phyloP scores from a whole-genome alignment of 1,284 basidiomycete species.

The Trichosporon inkin region DNA sequence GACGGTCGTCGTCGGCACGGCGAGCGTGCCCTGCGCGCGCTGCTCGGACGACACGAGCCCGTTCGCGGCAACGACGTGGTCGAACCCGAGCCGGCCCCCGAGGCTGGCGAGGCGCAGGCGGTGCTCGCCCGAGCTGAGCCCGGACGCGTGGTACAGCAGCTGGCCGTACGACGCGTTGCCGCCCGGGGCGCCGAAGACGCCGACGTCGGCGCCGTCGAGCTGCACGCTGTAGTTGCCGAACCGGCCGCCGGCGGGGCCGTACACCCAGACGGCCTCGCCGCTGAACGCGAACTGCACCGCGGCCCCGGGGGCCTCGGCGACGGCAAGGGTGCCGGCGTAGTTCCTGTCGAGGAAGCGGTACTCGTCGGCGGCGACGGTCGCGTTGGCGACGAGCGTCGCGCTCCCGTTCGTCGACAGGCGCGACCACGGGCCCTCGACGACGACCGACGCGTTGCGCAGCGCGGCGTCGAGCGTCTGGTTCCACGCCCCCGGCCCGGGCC shows the following conservation, averaged over 20 bases:
- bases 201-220: constrained; percentile 31
- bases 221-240: constrained; percentile 31
- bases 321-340: constrained; percentile 26
- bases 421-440: constrained; percentile 37
- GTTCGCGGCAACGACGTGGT: constrained; percentile 27
- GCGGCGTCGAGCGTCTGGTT: constrained; percentile 41
- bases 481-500: constrained; percentile 14
- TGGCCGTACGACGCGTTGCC: constrained; percentile 30
- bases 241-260: constrained; percentile 31
- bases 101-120: constrained; percentile 28
- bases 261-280: constrained; percentile 34
- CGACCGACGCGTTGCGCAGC: constrained; percentile 31
- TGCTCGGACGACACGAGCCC: constrained; percentile 12
- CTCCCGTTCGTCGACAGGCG: constrained; percentile 33
- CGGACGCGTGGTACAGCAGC: constrained; percentile 32
- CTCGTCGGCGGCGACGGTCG: constrained; percentile 2
- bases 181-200: constrained; percentile 28
- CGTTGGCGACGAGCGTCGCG: constrained; percentile 18
- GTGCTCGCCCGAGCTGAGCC: constrained; percentile 27
- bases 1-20: neutral
- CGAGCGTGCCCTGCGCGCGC: neutral
- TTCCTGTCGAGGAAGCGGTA: constrained; percentile 9
- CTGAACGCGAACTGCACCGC: constrained; percentile 20
- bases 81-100: constrained; percentile 31
- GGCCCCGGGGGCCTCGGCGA: constrained; percentile 34